A percentile compares a stretch with the other conserved stretches of the same genome.
These are phyloP conservation scores for Magnaporthiopsis poae DNA, from an alignment of 2,329 filamentous ascomycete species.

Conservation along the genomic window DNA sequence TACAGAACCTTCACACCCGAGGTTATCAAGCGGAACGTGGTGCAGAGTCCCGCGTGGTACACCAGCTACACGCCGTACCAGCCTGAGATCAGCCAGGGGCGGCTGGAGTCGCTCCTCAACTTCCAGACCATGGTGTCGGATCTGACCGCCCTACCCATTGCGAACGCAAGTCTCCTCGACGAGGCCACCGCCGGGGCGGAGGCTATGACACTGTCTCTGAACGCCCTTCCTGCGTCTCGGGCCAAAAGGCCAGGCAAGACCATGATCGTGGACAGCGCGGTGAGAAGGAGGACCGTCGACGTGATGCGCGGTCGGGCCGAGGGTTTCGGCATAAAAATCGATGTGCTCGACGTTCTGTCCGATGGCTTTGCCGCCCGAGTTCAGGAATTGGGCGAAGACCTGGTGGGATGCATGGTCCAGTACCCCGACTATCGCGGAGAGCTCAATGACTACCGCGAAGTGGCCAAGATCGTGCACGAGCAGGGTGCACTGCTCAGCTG, in stretches of 20 bases:
- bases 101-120: slow-evolving; percentile 84
- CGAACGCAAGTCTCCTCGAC: slow-evolving; percentile 84
- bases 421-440: slow-evolving; percentile 85
- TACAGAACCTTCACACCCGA: slow-evolving; percentile 73
- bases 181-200: slow-evolving; percentile 88
- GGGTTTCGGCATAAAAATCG: slow-evolving; percentile 79
- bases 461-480: slow-evolving; percentile 70
- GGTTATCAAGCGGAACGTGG: slow-evolving; percentile 83
- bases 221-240: slow-evolving; percentile 59
- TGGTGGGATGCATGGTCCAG: slow-evolving; percentile 86
- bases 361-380: slow-evolving; percentile 52
- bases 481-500: slow-evolving; percentile 73
- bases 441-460: slow-evolving; percentile 60
- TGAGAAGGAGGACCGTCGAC: slow-evolving; percentile 76
- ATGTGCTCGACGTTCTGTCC: slow-evolving; percentile 60
- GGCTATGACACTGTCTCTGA: slow-evolving; percentile 88
- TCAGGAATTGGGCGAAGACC: slow-evolving; percentile 64
- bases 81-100: slow-evolving; percentile 91
- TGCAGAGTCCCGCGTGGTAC: slow-evolving; percentile 94
- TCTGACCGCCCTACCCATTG: slow-evolving; percentile 73
- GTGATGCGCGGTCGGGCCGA: slow-evolving; percentile 78
- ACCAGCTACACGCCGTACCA: slow-evolving; percentile 97
- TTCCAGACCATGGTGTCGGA: slow-evolving; percentile 90
- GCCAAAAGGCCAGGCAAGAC: slow-evolving; percentile 68
- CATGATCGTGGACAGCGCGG: slow-evolving; percentile 71